Evolutionary conservation across 2,329 filamentous ascomycete species (phyloP).

Genomic region (Penicillium sumatraense): DNA sequence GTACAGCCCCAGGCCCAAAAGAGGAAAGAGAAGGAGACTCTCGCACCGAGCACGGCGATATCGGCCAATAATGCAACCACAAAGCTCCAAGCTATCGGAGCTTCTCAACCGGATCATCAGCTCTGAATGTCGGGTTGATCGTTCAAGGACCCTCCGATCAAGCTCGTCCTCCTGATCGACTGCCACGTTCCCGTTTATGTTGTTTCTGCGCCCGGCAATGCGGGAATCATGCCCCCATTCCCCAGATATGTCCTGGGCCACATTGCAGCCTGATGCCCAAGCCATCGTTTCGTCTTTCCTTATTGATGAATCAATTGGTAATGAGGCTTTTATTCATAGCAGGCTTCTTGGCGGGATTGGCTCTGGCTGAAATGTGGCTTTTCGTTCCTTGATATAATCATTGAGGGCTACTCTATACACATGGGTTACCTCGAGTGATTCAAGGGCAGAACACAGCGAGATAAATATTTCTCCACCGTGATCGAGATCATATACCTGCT

Average conservation of each 20-base stretch:
- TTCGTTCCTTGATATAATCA: neutral
- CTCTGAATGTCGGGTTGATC: neutral
- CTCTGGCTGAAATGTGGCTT: neutral
- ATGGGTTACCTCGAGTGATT: no score
- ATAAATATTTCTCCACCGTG: neutral
- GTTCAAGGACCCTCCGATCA: neutral
- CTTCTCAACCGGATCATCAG: neutral
- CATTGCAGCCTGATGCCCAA: slow-evolving; percentile 1
- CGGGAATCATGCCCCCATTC: slow-evolving; percentile 1
- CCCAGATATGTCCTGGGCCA: neutral
- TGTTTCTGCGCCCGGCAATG: neutral
- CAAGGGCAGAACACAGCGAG: neutral
- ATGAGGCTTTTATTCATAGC: neutral
- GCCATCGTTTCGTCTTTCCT: slow-evolving; percentile 13
- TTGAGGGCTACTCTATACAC: neutral
- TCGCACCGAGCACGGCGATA: slow-evolving; percentile 17
- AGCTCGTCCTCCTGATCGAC: neutral
- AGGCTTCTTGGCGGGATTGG: neutral
- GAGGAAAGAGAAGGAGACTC: slow-evolving; percentile 20
- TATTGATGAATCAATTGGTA: neutral
- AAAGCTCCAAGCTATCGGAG: neutral
- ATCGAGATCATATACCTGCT: neutral
- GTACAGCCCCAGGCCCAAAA: neutral
- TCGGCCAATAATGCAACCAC: slow-evolving; percentile 15
- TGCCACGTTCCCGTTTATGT: slow-evolving; percentile 6